Conservation (phyloP, 1,139 yeast species). For the Suhomyces choctaworum region DNA sequence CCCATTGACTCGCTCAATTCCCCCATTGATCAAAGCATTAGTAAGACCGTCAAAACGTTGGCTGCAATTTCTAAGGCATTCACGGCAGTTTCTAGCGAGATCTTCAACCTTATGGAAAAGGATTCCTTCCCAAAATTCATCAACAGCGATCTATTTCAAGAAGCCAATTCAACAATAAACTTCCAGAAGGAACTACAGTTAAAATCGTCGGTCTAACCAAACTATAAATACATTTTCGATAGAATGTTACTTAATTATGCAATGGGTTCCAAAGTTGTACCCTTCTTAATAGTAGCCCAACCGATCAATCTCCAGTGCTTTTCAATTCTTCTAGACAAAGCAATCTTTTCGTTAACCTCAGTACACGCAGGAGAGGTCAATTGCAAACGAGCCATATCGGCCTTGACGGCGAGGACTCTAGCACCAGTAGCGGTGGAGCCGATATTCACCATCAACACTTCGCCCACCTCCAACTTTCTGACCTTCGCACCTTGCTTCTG, state of each 20-base stretch:
- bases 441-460: constrained; percentile 97
- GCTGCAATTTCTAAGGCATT: constrained; percentile 37
- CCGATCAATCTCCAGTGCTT: constrained; percentile 99
- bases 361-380: constrained; percentile 99
- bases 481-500: constrained; percentile 94
- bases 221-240: constrained; percentile 11
- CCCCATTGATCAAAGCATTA: constrained; percentile 1
- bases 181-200: constrained; percentile 9
- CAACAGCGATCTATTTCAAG: constrained; percentile 26
- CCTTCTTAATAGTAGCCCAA: constrained; percentile 98
- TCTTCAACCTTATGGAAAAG: constrained; percentile 62
- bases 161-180: constrained; percentile 18
- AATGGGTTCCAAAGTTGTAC: constrained; percentile 79
- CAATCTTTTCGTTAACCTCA: constrained; percentile 96
- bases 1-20: constrained; percentile 2
- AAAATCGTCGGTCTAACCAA: constrained; percentile 1
- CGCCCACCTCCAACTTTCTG: constrained; percentile 89
- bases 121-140: constrained; percentile 77
- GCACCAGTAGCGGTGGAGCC: constrained; percentile 99
- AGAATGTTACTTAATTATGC: constrained; percentile 24
- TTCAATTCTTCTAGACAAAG: constrained; percentile 97
- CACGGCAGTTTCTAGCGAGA: constrained; percentile 44
- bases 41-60: constrained; percentile 32
- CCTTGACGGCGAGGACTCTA: constrained; percentile 95
- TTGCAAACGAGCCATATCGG: constrained; percentile 98